Conservation (phyloP, 306 rosid species). For the Rosa rugosa region DNA sequence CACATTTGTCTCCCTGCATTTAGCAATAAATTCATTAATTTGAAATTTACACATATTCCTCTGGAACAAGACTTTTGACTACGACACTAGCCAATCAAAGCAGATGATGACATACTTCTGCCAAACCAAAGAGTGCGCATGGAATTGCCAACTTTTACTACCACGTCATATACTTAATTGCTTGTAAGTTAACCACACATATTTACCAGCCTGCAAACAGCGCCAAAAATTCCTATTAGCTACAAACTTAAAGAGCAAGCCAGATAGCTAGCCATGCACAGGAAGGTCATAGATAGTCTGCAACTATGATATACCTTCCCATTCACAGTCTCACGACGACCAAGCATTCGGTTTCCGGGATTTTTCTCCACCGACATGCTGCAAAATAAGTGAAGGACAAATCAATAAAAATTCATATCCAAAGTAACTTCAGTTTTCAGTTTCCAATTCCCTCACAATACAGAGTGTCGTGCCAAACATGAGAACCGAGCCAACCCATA, state of each 20-base stretch:
- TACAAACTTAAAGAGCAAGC: constrained; percentile 6
- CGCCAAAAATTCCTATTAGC: constrained; percentile 17
- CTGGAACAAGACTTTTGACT: neutral
- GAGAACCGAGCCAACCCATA: neutral
- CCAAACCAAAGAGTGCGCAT: constrained; percentile 63
- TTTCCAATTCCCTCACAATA: neutral
- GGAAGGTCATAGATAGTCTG: neutral
- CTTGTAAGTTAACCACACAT: constrained; percentile 74
- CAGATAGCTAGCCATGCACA: constrained; percentile 12
- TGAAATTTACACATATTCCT: neutral
- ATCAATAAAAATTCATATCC: neutral
- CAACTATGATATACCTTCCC: constrained; percentile 54
- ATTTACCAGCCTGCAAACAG: constrained; percentile 61
- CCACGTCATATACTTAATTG: constrained; percentile 73
- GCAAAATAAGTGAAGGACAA: constrained; percentile 25
- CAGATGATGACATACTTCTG: constrained; percentile 48
- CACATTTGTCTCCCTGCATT: constrained; percentile 78
- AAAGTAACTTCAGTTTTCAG: neutral
- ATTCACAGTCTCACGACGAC: constrained; percentile 58
- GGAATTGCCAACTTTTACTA: constrained; percentile 77
- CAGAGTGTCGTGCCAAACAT: neutral
- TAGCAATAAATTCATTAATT: too few relatives aligned
- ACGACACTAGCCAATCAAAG: neutral
- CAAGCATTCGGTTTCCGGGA: constrained; percentile 79
- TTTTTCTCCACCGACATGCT: constrained; percentile 78